phyloP scores from a whole-genome alignment of 305 asterid genomes.

The Solanum chacoense region DNA sequence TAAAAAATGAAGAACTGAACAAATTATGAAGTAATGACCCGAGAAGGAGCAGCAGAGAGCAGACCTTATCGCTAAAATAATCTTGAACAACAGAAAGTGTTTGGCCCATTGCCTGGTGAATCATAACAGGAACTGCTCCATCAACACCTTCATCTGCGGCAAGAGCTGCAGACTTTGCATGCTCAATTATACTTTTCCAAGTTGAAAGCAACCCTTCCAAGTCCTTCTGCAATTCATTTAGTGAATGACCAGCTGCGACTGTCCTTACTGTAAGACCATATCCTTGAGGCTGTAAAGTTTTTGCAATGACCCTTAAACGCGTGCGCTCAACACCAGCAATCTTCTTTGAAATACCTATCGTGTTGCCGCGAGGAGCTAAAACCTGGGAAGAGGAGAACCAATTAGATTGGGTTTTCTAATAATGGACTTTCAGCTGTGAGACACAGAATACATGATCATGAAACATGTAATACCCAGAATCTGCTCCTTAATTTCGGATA shows the following conservation, averaged over 20 bases:
- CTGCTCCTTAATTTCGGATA: conserved; percentile 91
- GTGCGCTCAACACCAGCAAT: conserved; percentile 84
- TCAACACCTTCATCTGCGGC: conserved; percentile 96
- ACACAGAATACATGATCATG: conserved; percentile 13
- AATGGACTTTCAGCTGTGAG: conserved; percentile 17
- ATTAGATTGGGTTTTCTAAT: conserved; percentile 4
- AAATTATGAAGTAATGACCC: not conserved
- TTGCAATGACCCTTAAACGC: conserved; percentile 74
- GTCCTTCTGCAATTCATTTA: conserved; percentile 83
- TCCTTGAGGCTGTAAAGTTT: conserved; percentile 82
- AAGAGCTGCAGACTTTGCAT: conserved; percentile 91
- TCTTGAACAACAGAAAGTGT: conserved; percentile 94
- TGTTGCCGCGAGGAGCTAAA: conserved; percentile 50
- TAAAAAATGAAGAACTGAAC: not conserved
- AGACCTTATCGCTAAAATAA: conserved; percentile 83
- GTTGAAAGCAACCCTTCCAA: conserved; percentile 76
- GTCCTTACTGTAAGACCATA: conserved; percentile 92
- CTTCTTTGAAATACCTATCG: conserved; percentile 83
- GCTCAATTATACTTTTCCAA: conserved; percentile 78
- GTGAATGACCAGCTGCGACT: conserved; percentile 80
- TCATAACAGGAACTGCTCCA: conserved; percentile 83
- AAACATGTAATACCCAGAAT: conserved; percentile 72
- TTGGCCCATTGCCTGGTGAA: conserved; percentile 93
- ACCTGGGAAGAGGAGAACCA: conserved; percentile 41
- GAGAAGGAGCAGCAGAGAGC: not conserved